These are phyloP conservation scores for Panicum hallii DNA, from an alignment of 202 grass and related monocot species.

Conservation along the genomic window DNA sequence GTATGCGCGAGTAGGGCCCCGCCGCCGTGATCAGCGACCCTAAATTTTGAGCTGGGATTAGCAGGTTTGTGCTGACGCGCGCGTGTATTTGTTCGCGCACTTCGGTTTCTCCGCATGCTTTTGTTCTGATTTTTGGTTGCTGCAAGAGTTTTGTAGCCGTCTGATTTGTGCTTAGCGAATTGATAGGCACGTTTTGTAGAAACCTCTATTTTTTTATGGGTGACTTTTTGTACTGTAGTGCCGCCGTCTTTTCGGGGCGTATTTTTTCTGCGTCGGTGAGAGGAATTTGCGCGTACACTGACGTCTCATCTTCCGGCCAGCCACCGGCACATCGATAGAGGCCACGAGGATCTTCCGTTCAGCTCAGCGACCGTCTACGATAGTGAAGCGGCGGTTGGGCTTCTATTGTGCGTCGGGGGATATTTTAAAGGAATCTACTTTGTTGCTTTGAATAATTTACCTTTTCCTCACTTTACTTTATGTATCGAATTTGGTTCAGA, in stretches of 20 bases:
- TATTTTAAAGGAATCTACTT: not conserved
- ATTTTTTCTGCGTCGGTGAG: not conserved
- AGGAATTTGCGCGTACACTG: slow-evolving; percentile 15
- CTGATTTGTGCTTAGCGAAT: not conserved
- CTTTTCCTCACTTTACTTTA: not conserved
- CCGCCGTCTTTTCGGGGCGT: not conserved
- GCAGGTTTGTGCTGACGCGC: not conserved
- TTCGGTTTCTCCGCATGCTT: slow-evolving; percentile 17
- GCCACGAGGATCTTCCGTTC: not conserved
- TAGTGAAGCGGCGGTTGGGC: not conserved
- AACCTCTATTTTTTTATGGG: not conserved
- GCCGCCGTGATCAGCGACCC: not conserved
- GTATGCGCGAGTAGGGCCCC: not conserved
- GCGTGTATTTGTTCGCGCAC: not conserved
- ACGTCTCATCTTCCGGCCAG: slow-evolving; percentile 22
- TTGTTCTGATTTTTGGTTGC: slow-evolving; percentile 13
- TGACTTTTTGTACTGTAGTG: not conserved
- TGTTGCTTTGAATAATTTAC: not conserved
- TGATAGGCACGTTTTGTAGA: not conserved
- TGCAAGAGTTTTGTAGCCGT: not conserved
- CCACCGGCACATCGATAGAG: not conserved
- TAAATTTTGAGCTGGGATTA: not conserved
- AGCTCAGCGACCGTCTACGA: not conserved
- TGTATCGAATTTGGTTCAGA: no score
- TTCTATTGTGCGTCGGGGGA: not conserved